These are phyloP conservation scores for Fraxinus xanthoxyloides DNA, from an alignment of 305 asterid species.

Conservation along the genomic window DNA sequence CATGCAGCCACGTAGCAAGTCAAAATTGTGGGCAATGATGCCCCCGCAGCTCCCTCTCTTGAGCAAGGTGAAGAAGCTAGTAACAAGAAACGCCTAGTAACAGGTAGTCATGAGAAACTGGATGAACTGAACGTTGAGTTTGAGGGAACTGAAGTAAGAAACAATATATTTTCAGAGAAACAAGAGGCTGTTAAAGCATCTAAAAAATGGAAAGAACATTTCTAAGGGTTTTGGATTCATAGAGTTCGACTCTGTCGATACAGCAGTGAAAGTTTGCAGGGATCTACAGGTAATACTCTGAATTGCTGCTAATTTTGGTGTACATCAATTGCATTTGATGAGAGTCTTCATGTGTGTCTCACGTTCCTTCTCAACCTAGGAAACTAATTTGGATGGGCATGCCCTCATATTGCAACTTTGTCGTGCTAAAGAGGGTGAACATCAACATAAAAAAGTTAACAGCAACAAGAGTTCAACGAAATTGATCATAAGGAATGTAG, in stretches of 20 bases:
- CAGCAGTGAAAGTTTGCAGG: conserved; percentile 67
- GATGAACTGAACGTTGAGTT: conserved; percentile 25
- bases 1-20: conserved; percentile 73
- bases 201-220: conserved; percentile 76
- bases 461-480: conserved; percentile 72
- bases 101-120: conserved; percentile 23
- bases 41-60: conserved; percentile 45
- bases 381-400: conserved; percentile 89
- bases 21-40: conserved; percentile 92
- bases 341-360: neutral
- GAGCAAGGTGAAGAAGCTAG: conserved; percentile 29
- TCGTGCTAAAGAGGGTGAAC: conserved; percentile 63
- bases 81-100: conserved; percentile 31
- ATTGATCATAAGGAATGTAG: conserved; percentile 81
- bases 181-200: conserved; percentile 31
- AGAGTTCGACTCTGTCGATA: conserved; percentile 78
- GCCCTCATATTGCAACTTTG: conserved; percentile 82
- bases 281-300: conserved; percentile 59
- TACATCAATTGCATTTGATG: neutral
- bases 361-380: conserved; percentile 37
- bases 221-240: conserved; percentile 94
- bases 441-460: conserved; percentile 39
- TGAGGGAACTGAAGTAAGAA: conserved; percentile 34
- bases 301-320: neutral
- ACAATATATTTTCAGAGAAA: conserved; percentile 29